phyloP scores from a whole-genome alignment of 352 stramenopile genomes.

The Globisporangium iwayamae region DNA sequence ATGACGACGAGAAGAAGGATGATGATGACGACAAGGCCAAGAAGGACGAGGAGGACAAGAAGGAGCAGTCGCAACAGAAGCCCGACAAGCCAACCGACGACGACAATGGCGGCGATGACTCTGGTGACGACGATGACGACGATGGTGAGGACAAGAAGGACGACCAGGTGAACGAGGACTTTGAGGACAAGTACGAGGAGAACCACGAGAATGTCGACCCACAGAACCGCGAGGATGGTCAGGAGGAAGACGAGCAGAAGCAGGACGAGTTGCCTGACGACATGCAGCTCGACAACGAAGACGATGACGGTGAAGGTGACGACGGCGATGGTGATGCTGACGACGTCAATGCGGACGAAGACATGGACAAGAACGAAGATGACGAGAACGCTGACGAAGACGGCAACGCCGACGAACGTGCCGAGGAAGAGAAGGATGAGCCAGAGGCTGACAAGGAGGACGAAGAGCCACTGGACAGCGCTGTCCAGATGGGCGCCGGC shows the following conservation, averaged over 20 bases:
- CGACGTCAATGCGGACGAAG: slow-evolving; percentile 39
- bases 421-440: slow-evolving; percentile 51
- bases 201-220: slow-evolving; percentile 62
- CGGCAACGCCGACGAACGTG: slow-evolving; percentile 30
- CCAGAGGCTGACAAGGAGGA: slow-evolving; percentile 65
- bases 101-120: slow-evolving; percentile 41
- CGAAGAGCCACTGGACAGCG: slow-evolving; percentile 63
- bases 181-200: slow-evolving; percentile 85
- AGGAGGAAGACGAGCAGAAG: slow-evolving; percentile 37
- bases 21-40: slow-evolving; percentile 53
- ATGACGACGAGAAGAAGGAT: slow-evolving; percentile 79
- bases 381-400: slow-evolving; percentile 35
- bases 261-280: slow-evolving; percentile 80
- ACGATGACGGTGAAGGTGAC: slow-evolving; percentile 31
- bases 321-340: slow-evolving; percentile 35
- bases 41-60: slow-evolving; percentile 36
- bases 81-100: slow-evolving; percentile 49
- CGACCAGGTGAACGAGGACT: slow-evolving; percentile 90
- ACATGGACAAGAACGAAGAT: slow-evolving; percentile 53
- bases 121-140: slow-evolving; percentile 29
- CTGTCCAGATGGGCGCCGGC: slow-evolving; percentile 65
- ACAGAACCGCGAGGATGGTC: slow-evolving; percentile 46
- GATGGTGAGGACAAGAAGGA: slow-evolving; percentile 57
- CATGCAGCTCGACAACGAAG: slow-evolving; percentile 80
- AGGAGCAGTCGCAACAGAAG: slow-evolving; percentile 33